phyloP scores from a whole-genome alignment of 148 eudicot genomes.

The Arctostaphylos glauca region DNA sequence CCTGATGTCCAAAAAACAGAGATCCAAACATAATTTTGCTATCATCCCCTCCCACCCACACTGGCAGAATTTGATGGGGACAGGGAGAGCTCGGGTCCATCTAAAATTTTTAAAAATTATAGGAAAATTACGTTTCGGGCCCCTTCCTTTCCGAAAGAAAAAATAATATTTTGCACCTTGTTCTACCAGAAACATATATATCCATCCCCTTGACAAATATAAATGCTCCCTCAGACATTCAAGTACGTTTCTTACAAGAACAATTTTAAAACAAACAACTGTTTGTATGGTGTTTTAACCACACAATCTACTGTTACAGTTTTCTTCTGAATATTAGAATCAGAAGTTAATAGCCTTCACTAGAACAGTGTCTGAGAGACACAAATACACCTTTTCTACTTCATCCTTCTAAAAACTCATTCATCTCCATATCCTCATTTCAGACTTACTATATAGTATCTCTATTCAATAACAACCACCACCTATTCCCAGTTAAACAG shows the following conservation, averaged over 20 bases:
- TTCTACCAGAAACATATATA: background rate
- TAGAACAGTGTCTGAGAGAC: background rate
- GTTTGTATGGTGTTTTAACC: background rate
- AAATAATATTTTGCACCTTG: background rate
- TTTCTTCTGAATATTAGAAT: background rate
- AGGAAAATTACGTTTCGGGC: no score
- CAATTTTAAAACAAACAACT: background rate
- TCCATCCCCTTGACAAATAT: background rate
- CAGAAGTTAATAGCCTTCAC: background rate
- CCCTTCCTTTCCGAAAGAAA: background rate
- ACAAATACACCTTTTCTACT: background rate
- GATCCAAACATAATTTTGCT: no score
- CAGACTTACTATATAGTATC: background rate
- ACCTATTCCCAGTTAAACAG: background rate
- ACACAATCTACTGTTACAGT: background rate
- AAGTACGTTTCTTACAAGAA: no score
- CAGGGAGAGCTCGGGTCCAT: no score
- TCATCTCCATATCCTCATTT: background rate
- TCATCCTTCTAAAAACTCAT: background rate
- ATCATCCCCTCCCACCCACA: no score
- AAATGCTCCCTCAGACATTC: background rate
- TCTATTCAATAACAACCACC: background rate
- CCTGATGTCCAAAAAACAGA: no score
- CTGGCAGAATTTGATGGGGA: no score
- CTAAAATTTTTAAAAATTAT: no score